Evolutionary conservation across 257 asterid species (phyloP).

Genomic region (Plectranthus barbatus): DNA sequence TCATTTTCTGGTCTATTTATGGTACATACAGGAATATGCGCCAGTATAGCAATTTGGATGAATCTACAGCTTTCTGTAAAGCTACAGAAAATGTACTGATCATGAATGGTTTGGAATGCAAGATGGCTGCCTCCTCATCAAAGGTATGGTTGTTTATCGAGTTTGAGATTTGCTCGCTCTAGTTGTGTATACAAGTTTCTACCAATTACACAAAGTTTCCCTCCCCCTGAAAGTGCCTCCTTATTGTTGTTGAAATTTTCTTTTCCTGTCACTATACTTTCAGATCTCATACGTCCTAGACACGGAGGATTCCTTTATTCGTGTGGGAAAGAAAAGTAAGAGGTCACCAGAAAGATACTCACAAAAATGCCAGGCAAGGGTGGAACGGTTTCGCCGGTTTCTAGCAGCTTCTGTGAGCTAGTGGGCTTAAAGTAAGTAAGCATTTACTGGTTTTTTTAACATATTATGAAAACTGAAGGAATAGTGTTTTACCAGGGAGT

Average conservation of each 20-base stretch:
- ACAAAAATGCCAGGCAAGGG: conserved; percentile 29
- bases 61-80: conserved; percentile 41
- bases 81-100: conserved; percentile 60
- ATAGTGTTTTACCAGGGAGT: not conserved
- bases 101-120: conserved; percentile 86
- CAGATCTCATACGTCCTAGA: conserved; percentile 90
- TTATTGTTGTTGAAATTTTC: too few relatives aligned
- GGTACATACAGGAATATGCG: conserved; percentile 53
- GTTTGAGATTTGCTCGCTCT: not conserved
- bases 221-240: too few relatives aligned
- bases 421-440: conserved; percentile 1
- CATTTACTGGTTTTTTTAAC: not conserved
- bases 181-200: not conserved
- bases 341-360: conserved; percentile 19
- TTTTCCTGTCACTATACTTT: conserved; percentile 12
- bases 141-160: conserved; percentile 47
- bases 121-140: conserved; percentile 75
- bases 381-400: conserved; percentile 46
- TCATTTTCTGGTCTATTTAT: not conserved
- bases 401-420: conserved; percentile 27
- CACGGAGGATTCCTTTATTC: conserved; percentile 84
- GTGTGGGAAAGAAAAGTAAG: conserved; percentile 49
- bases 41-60: conserved; percentile 43
- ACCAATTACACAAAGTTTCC: too few relatives aligned
- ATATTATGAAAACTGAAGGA: too few relatives aligned